Evolutionary conservation across 2,329 filamentous ascomycete genomes (phyloP), one percentile per base, ranked within the genome.

Genomic region (Fusarium multiceps): DNA sequence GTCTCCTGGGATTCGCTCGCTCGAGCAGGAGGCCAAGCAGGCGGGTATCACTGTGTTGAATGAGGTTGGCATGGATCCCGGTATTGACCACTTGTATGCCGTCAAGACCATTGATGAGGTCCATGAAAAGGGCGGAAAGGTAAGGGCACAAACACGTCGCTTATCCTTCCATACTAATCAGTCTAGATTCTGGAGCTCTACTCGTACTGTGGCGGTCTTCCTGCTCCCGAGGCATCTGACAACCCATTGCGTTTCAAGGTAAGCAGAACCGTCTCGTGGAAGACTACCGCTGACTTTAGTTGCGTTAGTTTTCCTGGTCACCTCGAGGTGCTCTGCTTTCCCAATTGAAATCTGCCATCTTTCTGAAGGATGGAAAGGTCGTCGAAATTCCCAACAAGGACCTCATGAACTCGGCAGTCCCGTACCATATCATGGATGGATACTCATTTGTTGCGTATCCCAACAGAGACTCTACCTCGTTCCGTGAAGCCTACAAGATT

Each of bases 21-120:
- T 46, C 7, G 16, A 57, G 11, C 1, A n/a, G 2, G 4, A 47
- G 7, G 25, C 18, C 12, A 57, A 21, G 10, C 11, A 45, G 6
- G 40, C 20, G 14, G 7, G 49, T 1, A 59, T 55, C n/a, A 55
- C 28, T 8, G n/a, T 46, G 13, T 7, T 59, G 41, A 46, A 25
- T 10, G 30, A 57, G 3, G 41, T 59, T 4, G 50, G 41, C 20
- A 10, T 23, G 3, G 37, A 56, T 27, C 55, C 55, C 9, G 49
- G 28, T 9, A 12, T 56, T 0, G 30, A 56, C n/a, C 56, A 14
- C n/a, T n/a, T 46, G 7, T 59, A 59, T 21, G 16, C 50, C 9
- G 40, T 57, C 18, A 40, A 59, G 25, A 30, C 30, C 4, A 46
- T 56, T 7, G 10, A 55, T 9, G 30, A 57, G 18, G 30, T 40